Evolutionary conservation across 1,139 yeast genomes (phyloP).

Genomic region (Geotrichum citri-aurantii): DNA sequence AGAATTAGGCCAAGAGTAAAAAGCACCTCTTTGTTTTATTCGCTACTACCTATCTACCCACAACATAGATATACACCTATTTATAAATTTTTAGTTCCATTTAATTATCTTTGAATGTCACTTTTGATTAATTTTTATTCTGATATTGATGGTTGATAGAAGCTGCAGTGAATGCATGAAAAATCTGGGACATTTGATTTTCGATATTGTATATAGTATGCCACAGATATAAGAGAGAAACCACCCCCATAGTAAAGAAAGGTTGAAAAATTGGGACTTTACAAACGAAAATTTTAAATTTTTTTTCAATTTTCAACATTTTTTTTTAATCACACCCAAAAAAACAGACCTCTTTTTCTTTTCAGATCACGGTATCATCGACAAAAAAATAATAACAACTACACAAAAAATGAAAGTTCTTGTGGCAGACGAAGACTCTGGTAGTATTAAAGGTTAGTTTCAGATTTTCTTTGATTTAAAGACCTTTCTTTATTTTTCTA

Average conservation of each 20-base stretch:
- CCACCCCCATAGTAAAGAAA: too few species aligned
- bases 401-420: conserved; percentile 33
- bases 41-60: background rate
- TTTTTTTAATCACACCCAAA: background rate
- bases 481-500: background rate
- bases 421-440: conserved; percentile 37
- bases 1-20: background rate
- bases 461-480: too few species aligned
- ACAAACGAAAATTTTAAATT: background rate
- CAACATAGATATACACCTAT: background rate
- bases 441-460: conserved; percentile 32
- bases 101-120: too few species aligned
- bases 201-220: too few species aligned
- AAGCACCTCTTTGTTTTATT: conserved; percentile 3
- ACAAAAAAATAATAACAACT: background rate
- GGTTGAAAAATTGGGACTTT: background rate
- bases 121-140: too few species aligned
- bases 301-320: too few species aligned
- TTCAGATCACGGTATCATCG: background rate
- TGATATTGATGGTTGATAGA: too few species aligned
- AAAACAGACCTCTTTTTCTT: background rate
- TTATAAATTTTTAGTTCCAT: too few species aligned
- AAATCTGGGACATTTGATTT: too few species aligned
- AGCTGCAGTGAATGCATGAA: too few species aligned
- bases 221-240: too few species aligned